phyloP scores from a whole-genome alignment of 2,329 filamentous ascomycete species.

The Trichoderma aggressivum region DNA sequence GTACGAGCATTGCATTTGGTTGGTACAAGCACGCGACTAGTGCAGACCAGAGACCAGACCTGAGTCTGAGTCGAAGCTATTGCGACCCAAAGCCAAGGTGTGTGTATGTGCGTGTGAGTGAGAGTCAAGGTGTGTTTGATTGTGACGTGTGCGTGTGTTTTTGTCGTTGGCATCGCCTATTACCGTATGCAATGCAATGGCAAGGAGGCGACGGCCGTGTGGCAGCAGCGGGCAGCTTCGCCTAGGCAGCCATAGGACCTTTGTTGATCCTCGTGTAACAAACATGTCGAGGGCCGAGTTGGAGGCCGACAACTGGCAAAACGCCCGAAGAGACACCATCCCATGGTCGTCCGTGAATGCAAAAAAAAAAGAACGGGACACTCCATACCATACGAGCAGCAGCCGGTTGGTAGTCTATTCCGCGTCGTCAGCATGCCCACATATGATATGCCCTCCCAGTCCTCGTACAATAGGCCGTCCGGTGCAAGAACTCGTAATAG shows the following conservation, averaged over 20 bases:
- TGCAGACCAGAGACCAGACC: not conserved
- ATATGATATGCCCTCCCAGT: not conserved
- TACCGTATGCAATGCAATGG: not conserved
- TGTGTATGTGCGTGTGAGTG: not conserved
- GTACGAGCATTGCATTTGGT: not conserved
- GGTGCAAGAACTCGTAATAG: not conserved
- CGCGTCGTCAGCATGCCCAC: not conserved
- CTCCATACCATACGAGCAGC: too few relatives aligned
- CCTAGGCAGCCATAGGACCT: not conserved
- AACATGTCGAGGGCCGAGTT: not conserved
- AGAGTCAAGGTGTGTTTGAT: not conserved
- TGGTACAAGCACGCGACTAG: not conserved
- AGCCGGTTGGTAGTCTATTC: not conserved
- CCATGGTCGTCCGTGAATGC: not conserved
- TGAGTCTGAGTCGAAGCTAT: not conserved
- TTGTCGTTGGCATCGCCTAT: not conserved
- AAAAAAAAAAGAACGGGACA: not conserved
- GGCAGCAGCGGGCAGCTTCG: not conserved
- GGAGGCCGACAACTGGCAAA: not conserved
- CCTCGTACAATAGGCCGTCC: not conserved
- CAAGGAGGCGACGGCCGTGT: not conserved
- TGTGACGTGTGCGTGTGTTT: not conserved
- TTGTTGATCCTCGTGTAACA: not conserved
- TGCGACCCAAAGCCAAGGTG: not conserved
- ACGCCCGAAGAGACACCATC: not conserved